Base-by-base conservation (phyloP, 1,284 basidiomycete species). In the Acaromyces ingoldii region DNA sequence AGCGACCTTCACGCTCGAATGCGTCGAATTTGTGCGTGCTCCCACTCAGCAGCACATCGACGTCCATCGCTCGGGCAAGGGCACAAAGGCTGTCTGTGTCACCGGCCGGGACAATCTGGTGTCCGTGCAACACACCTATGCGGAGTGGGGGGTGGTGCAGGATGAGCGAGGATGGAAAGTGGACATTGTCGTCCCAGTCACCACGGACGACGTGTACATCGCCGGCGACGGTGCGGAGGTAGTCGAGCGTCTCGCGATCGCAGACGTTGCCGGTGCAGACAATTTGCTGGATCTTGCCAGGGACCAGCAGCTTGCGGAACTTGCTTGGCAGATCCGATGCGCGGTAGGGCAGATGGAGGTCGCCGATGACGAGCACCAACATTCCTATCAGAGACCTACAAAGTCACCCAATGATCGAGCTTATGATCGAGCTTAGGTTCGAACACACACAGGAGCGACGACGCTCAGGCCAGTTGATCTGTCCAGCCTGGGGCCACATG, bases 221-320 rank as follows among this genome's bases (percentile, higher is more conserved):
- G 7, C 88, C 85, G n/a, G 89, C 87, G 21, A 98, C 88, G n/a
- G 89, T 91, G 53, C 90, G 81, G n/a, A 99, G 81, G 78, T 96
- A 98, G 70, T 97, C 93, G 72, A 88, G 91, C 10, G 93, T 98
- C 78, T 96, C 93, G 67, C 87, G 86, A 79, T 98, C 95, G 76
- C 91, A 95, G 11, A 97, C 86, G 74, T 98, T 98, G 43, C 93
- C 95, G 0, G 93, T 98, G 76, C 91, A 95, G 29, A 98, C 82
- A 59, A 98, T 95, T 77, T 98, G 93, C 62, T 93, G 89, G 36
- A 98, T 98, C 79, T 98, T 98, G 31, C 95, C 93, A 9, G 93
- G 78, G 6, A 82, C 91, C 0, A 98, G 81, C 0, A 98, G 85
- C 76, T 97, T 96, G 79, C 93, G 93, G 80, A 98, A 98, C 79